These are phyloP conservation scores for Lasiosphaeria ovina DNA, from an alignment of 495 filamentous ascomycete species.

Conservation along the genomic window DNA sequence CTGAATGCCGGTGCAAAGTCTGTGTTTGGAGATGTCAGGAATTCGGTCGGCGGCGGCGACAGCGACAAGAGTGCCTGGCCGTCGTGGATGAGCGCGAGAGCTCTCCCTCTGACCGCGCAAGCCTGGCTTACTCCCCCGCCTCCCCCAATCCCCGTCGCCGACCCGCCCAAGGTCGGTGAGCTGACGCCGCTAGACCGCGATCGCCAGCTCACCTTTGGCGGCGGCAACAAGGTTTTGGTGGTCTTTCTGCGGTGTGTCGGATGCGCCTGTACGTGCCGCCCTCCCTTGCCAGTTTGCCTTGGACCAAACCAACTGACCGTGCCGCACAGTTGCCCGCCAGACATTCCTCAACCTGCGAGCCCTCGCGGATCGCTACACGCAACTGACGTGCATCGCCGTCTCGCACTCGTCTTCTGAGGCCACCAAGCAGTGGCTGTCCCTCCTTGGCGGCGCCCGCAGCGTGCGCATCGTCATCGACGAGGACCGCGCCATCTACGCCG, in stretches of 20 bases:
- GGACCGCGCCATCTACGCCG: constrained; percentile 49
- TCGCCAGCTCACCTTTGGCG: constrained; percentile 38
- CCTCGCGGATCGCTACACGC: constrained; percentile 42
- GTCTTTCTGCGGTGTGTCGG: constrained; percentile 56
- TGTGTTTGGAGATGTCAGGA: constrained; percentile 15
- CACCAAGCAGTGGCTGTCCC: constrained; percentile 49
- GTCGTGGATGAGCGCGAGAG: constrained; percentile 38
- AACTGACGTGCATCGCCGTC: constrained; percentile 50
- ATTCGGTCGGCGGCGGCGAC: constrained; percentile 23
- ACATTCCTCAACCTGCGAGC: constrained; percentile 50
- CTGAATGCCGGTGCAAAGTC: constrained; percentile 21
- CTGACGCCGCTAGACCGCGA: constrained; percentile 47
- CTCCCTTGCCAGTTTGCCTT: not conserved
- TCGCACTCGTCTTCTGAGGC: constrained; percentile 50
- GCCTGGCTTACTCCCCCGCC: constrained; percentile 47
- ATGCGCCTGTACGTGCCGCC: constrained; percentile 48
- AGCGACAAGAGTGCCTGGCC: constrained; percentile 32
- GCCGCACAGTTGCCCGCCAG: constrained; percentile 53
- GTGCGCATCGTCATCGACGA: constrained; percentile 52
- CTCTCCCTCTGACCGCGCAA: constrained; percentile 46
- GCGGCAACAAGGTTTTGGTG: constrained; percentile 43
- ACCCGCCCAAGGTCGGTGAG: constrained; percentile 42
- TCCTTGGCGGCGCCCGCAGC: constrained; percentile 47
- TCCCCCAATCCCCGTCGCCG: constrained; percentile 44
- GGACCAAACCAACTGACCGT: constrained; percentile 2